Conservation (phyloP, 1,139 yeast species). For the Diutina ranongensis region DNA sequence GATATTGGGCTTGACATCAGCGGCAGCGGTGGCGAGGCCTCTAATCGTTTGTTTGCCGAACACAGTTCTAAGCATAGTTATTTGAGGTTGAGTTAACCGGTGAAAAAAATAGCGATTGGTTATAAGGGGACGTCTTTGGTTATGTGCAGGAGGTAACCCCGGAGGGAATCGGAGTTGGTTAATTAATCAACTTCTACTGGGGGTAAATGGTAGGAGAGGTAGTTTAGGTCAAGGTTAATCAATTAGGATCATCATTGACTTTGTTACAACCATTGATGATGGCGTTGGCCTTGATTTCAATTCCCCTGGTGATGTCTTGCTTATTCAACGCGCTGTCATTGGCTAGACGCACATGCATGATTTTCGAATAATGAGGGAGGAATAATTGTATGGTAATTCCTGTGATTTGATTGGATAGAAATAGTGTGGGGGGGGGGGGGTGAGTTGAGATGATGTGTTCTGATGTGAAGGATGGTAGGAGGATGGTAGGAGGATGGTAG, state of each 20-base stretch:
- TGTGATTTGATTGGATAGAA: too few species aligned
- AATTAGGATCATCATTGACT: neutral
- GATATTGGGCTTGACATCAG: slow-evolving; percentile 35
- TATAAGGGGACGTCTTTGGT: neutral
- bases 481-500: too few species aligned
- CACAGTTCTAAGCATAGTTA: slow-evolving; percentile 15
- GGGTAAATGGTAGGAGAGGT: neutral
- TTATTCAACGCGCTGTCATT: neutral
- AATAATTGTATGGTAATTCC: too few species aligned
- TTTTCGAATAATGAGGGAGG: too few species aligned
- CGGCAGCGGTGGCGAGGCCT: slow-evolving; percentile 26
- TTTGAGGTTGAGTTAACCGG: neutral
- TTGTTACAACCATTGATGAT: neutral
- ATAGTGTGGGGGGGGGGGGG: too few species aligned
- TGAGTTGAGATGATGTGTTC: too few species aligned
- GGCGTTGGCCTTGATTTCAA: neutral
- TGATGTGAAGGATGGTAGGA: too few species aligned
- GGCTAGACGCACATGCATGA: neutral
- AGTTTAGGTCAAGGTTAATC: neutral
- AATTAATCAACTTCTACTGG: neutral
- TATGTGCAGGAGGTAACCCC: neutral
- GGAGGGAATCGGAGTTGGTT: neutral
- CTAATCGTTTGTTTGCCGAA: slow-evolving; percentile 15
- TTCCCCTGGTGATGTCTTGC: neutral
- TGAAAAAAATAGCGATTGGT: neutral